These are phyloP conservation scores for Conticribra weissflogii DNA, from an alignment of 108 stramenopile species.

Conservation along the genomic window DNA sequence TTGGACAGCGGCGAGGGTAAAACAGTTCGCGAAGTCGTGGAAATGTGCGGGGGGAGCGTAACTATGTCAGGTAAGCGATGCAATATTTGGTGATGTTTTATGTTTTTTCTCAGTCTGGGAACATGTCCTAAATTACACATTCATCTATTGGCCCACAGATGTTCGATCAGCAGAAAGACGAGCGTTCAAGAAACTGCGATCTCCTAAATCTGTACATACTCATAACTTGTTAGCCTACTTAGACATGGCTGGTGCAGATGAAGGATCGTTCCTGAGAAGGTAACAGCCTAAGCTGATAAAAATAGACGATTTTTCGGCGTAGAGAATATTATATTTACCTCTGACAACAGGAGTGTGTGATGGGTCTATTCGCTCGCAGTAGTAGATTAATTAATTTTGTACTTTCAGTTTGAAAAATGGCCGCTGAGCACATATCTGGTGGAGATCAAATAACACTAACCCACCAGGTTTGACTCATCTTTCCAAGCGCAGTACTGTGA, in stretches of 20 bases:
- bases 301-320: not conserved
- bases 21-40: constrained; percentile 65
- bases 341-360: not conserved
- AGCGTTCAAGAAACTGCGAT: constrained; percentile 75
- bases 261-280: constrained; percentile 6
- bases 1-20: constrained; percentile 76
- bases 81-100: too few relatives aligned
- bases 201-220: constrained; percentile 62
- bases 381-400: too few relatives aligned
- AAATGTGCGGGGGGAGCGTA: constrained; percentile 61
- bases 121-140: not conserved
- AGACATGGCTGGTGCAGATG: constrained; percentile 58
- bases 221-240: constrained; percentile 67
- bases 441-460: too few relatives aligned
- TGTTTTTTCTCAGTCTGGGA: too few relatives aligned
- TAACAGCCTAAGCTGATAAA: not conserved
- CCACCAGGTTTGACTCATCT: too few relatives aligned
- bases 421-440: too few relatives aligned
- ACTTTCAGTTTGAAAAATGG: too few relatives aligned
- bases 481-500: too few relatives aligned
- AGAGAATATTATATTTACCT: not conserved
- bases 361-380: too few relatives aligned
- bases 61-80: constrained; percentile 22
- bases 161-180: constrained; percentile 61
- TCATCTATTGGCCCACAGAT: constrained; percentile 18